phyloP scores from a whole-genome alignment of 2,329 filamentous ascomycete genomes.

The Grosmannia penicillata region DNA sequence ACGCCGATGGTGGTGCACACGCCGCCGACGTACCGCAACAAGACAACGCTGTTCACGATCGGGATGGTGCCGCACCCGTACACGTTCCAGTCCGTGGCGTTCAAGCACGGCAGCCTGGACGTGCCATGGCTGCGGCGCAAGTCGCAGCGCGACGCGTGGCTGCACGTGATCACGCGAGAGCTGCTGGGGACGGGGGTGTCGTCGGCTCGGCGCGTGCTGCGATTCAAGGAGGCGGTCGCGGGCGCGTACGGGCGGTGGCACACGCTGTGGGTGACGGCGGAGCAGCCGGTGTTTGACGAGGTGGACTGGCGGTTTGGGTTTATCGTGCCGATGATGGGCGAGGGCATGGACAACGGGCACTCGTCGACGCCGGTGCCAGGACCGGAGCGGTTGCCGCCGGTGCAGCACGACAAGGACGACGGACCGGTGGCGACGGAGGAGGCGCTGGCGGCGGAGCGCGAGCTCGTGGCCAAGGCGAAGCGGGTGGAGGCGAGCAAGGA shows the following conservation, averaged over 20 bases:
- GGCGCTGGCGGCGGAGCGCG: slow-evolving; percentile 38
- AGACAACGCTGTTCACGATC: slow-evolving; percentile 60
- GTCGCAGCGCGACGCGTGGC: slow-evolving; percentile 65
- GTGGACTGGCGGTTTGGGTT: slow-evolving; percentile 89
- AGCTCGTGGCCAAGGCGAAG: slow-evolving; percentile 31
- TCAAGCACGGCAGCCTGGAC: slow-evolving; percentile 45
- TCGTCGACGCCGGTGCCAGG: slow-evolving; percentile 43
- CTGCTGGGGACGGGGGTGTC: slow-evolving; percentile 49
- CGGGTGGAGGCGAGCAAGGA: slow-evolving; percentile 28
- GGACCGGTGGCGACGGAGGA: slow-evolving; percentile 36
- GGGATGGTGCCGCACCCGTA: slow-evolving; percentile 85
- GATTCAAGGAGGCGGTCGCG: slow-evolving; percentile 71
- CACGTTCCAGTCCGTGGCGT: slow-evolving; percentile 57
- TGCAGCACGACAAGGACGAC: slow-evolving; percentile 29
- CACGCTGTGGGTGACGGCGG: slow-evolving; percentile 71
- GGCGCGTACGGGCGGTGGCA: slow-evolving; percentile 46
- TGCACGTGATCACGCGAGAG: slow-evolving; percentile 58
- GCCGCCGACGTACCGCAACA: slow-evolving; percentile 55
- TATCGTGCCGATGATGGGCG: slow-evolving; percentile 43
- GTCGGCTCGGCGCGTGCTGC: slow-evolving; percentile 50
- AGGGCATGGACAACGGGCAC: slow-evolving; percentile 32
- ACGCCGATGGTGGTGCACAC: slow-evolving; percentile 53
- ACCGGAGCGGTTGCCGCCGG: slow-evolving; percentile 38
- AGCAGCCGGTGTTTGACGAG: slow-evolving; percentile 47
- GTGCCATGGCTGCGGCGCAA: slow-evolving; percentile 51